Evolutionary conservation across 345 rosid genomes (phyloP), one percentile per base, ranked within the genome.

Genomic region (Eucalyptus tenuipes): DNA sequence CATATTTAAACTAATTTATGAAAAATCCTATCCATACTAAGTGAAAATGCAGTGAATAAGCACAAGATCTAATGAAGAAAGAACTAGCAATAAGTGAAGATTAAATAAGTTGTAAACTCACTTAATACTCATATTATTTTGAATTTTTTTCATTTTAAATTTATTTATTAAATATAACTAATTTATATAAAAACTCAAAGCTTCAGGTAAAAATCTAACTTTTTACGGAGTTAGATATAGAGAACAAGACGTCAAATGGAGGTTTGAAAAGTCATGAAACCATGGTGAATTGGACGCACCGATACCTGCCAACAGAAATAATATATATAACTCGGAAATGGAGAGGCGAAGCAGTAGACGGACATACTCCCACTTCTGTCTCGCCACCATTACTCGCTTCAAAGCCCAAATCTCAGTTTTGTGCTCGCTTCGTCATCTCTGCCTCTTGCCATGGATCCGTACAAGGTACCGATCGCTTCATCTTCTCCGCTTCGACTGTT

Each of bases 371-470:
- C 84, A 71, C 47, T 75, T 86, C 68, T 22, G 29, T 50, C 87
- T 31, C 48, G 47, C 45, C 68, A 86, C 22, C 47, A 8, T 47
- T 45, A 61, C 57, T 52, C 29, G 20, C 87, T 53, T 85, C 25
- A 49, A 48, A 49, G 52, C 59, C 8, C 57, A 85, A 12, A 48
- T 33, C 64, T 49, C 29, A 13, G 87, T 22, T 40, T 25, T 66
- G 18, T 27, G 45, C 66, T 53, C 4, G 17, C 44, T 59, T 59
- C 48, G 13, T 33, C 13, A 11, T 52, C 85, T 75, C 49, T 31
- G 42, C 80, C 91, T 9, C 66, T 88, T 50, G 86, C 85, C 85
- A 93, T 93, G 95, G 94, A 93, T 93, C 94, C 95, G 45, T 88
- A 89, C 90, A 90, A 88, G 91, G 91, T 90, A 86, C 87, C 40